phyloP scores from a whole-genome alignment of 345 rosid species.

The Gynandropsis gynandra region DNA sequence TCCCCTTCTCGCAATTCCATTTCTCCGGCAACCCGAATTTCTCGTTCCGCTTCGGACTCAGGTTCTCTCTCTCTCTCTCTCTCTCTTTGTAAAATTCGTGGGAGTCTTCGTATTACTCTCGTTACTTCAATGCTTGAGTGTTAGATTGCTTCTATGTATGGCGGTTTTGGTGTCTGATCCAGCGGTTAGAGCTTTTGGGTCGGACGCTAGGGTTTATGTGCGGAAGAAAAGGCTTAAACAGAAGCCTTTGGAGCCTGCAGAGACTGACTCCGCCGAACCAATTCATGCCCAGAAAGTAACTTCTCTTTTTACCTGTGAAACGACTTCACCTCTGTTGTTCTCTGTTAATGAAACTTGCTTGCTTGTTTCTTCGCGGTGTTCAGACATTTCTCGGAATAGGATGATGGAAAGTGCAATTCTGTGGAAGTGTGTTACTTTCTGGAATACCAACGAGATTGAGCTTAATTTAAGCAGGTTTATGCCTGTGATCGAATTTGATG shows the following conservation, averaged over 20 bases:
- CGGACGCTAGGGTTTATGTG: constrained; percentile 38
- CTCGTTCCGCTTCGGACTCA: constrained; percentile 8
- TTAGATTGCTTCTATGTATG: no score
- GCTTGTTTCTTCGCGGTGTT: constrained; percentile 1
- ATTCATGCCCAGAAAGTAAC: not conserved
- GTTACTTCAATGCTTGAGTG: not conserved
- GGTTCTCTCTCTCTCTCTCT: constrained; percentile 7
- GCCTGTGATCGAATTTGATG: no score
- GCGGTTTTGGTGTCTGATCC: constrained; percentile 16
- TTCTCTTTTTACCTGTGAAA: not conserved
- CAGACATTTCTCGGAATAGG: not conserved
- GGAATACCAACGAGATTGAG: no score
- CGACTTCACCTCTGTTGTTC: not conserved
- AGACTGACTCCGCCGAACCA: constrained; percentile 23
- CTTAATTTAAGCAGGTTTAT: no score
- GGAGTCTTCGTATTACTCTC: not conserved
- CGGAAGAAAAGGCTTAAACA: constrained; percentile 50
- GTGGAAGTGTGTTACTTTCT: no score
- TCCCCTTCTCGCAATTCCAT: constrained; percentile 11
- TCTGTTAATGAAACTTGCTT: not conserved
- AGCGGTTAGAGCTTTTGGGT: constrained; percentile 19
- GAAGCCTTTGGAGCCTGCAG: constrained; percentile 21
- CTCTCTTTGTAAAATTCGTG: not conserved
- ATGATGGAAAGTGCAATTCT: constrained; percentile 4
- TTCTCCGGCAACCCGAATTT: constrained; percentile 4